Base-by-base conservation (phyloP, 371 early-diverging fungal species). In the Mucor plumbeus region DNA sequence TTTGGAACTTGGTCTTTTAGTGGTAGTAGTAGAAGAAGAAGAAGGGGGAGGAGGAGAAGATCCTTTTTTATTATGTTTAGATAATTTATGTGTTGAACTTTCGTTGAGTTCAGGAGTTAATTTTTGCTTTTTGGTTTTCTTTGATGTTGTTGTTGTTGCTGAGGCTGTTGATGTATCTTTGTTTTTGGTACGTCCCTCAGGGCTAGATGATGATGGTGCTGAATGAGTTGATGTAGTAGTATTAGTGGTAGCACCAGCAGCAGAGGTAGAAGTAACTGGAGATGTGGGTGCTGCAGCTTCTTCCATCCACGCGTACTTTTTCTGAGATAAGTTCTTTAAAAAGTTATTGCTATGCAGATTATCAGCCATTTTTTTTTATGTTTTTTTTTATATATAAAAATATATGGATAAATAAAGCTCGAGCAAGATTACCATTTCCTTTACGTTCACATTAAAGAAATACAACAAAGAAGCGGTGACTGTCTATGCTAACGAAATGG, bases 221-320 rank as follows among this genome's bases (percentile, higher is more conserved):
- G 73, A 59, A 5, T 21, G 14, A 10, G 64, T 43, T 19, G 57
- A 53, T 1, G 53, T 31, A 14, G 26, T 38, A 11, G 38, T 0
- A 38, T 1, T 38, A 11, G 38, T 38, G 1, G 38, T 5, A 38
- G 9, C 26, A 26, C 26, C 47, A 6, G n/a, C 19, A 47, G 9
- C 47, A 47, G 56, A 36, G 8, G 56, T 15, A 43, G 35, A 21
- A 13, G 63, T 35, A 21, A 63, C n/a, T 13, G 73, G 14, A 35
- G 76, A 55, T 19, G 7, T 10, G 9, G 69, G 41, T 36, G 75
- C 62, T 36, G 68, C 39, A 17, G 80, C 71, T 53, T 72, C 61
- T 43, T 83, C 77, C 83, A 83, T 83, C 83, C 83, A 83, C 21
- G 83, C 74, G 64, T 83, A 83, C 61, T 83, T 80, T 48, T 83